Conservation (phyloP, 106 monocot genomes). For the Posidonia australis region DNA sequence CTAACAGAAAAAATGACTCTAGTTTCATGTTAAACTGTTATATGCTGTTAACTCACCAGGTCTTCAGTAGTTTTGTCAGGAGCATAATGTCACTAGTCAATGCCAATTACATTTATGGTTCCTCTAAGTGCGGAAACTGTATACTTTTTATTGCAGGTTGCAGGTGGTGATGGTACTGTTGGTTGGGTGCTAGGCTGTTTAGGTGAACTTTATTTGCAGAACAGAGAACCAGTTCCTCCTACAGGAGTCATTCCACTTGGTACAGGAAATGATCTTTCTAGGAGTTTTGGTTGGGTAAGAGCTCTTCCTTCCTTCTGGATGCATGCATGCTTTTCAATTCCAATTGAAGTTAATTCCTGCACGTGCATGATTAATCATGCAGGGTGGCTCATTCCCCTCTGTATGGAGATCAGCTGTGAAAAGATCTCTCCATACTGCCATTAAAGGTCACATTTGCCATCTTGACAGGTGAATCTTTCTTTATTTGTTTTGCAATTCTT, state of each 20-base stretch:
- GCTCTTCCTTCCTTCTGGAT: neutral
- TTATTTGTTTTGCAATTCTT: slow-evolving; percentile 1
- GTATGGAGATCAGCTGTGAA: slow-evolving; percentile 80
- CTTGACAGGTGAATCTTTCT: slow-evolving; percentile 68
- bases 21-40: too few relatives aligned
- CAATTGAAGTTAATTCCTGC: neutral
- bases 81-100: too few relatives aligned
- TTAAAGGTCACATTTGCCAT: slow-evolving; percentile 39
- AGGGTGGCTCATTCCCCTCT: slow-evolving; percentile 97
- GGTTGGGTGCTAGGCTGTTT: slow-evolving; percentile 81
- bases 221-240: slow-evolving; percentile 66
- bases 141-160: slow-evolving; percentile 38
- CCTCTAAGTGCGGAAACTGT: neutral
- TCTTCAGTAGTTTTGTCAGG: too few relatives aligned
- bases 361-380: slow-evolving; percentile 2
- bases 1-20: too few relatives aligned
- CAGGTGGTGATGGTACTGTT: slow-evolving; percentile 93
- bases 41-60: too few relatives aligned
- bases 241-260: slow-evolving; percentile 78
- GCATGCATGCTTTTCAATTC: neutral
- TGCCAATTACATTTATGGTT: neutral
- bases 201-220: slow-evolving; percentile 43
- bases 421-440: slow-evolving; percentile 43
- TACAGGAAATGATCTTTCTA: slow-evolving; percentile 88
- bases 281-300: slow-evolving; percentile 82